Base-by-base conservation (phyloP, 306 rosid species). In the Crataegus laevigata region DNA sequence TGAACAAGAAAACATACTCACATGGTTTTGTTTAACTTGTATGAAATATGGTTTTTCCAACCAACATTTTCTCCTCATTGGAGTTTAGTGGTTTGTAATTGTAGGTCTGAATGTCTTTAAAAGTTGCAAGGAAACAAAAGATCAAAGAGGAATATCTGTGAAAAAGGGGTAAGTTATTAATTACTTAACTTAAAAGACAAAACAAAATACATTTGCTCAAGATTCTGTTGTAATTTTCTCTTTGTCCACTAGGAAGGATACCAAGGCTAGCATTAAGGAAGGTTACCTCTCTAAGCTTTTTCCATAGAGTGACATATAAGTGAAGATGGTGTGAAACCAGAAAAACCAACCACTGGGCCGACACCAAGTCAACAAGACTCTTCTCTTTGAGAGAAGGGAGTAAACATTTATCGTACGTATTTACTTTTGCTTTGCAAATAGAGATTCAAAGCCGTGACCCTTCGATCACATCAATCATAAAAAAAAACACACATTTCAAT, bases 401-500 rank as follows among this genome's bases (percentile, higher is more conserved):
- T 0, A 2, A 36, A 36, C 10, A 0, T 36, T 2, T 36, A 7
- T 36, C 40, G 10, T 36, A 7, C 7, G 7, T 9, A 32, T 2
- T 36, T 36, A 36, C 2, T 0, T 36, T 36, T 36, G 10, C 9
- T 1, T 36, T 36, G 40, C 40, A 36, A 36, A 36, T 36, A 7
- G 2, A 34, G 10, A 36, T 2, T 36, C 2, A 36, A 36, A 36
- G 0, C 0, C 9, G 0, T 36, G 40, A 36, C 2, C 2, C 0
- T 36, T 36, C 8, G 2, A 36, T 36, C 10, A 36, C 9, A 36
- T 36, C 8, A 36, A 1, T 36, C 9, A 8, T 36, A 36, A 7
- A 8, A 0, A 8, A 0, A 8, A 36, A 2, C 40, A 36, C 0
- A 1, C 0, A 36, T 36, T 36, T 36, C 0, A 0, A 0, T 36